phyloP scores from a whole-genome alignment of 441 rosid species.

The Aleurites moluccanus region DNA sequence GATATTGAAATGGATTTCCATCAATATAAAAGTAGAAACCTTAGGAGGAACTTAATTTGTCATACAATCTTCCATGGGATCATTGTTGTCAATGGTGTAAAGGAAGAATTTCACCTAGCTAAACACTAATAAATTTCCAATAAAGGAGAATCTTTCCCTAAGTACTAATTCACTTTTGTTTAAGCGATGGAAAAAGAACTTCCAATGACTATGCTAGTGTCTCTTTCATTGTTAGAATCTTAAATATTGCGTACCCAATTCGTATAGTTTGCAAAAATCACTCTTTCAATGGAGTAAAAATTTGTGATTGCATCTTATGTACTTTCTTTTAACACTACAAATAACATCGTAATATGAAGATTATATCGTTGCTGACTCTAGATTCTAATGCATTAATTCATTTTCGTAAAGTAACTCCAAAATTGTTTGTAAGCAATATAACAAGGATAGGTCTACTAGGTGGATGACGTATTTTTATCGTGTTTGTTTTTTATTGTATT shows the following conservation, averaged over 20 bases:
- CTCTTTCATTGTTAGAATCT: neutral
- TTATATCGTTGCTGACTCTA: neutral
- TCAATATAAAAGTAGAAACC: neutral
- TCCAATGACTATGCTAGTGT: neutral
- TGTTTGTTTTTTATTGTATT: neutral
- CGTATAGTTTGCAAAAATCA: neutral
- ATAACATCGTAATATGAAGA: no score
- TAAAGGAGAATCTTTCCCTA: neutral
- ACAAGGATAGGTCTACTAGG: no score
- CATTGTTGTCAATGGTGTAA: neutral
- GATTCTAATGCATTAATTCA: neutral
- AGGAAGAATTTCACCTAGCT: slow-evolving; percentile 1
- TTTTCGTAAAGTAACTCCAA: neutral
- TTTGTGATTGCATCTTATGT: neutral
- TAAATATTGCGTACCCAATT: neutral
- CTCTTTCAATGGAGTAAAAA: neutral
- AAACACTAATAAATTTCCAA: neutral
- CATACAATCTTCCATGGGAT: neutral
- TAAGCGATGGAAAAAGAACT: neutral
- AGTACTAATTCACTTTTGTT: neutral
- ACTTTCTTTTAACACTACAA: neutral
- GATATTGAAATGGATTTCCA: neutral
- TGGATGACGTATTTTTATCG: neutral
- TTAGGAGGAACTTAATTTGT: neutral
- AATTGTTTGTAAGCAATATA: neutral